phyloP scores from a whole-genome alignment of 108 stramenopile genomes.

The Epithemia pelagica region DNA sequence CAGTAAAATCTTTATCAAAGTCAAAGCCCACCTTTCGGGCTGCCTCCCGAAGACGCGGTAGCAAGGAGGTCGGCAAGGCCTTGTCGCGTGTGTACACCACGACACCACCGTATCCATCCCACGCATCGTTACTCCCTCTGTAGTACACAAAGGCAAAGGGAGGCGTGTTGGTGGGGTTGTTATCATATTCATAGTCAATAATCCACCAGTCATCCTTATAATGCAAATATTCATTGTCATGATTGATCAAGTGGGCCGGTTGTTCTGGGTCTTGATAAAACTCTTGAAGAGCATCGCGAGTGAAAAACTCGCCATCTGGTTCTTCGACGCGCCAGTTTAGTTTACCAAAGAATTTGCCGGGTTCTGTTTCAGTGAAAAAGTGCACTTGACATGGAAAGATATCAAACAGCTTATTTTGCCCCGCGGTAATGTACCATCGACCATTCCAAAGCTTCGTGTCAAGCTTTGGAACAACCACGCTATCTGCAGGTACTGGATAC shows the following conservation, averaged over 20 bases:
- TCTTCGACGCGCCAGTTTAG: constrained; percentile 92
- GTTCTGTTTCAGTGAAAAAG: constrained; percentile 88
- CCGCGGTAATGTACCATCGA: constrained; percentile 90
- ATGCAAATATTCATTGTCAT: constrained; percentile 96
- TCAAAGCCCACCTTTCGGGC: constrained; percentile 80
- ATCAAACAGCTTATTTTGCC: constrained; percentile 91
- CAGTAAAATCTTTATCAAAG: constrained; percentile 76
- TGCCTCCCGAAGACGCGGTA: constrained; percentile 71
- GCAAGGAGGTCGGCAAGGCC: constrained; percentile 67
- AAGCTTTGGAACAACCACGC: constrained; percentile 61
- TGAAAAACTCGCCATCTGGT: constrained; percentile 96
- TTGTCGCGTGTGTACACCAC: constrained; percentile 90
- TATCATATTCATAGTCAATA: constrained; percentile 80
- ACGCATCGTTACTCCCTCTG: constrained; percentile 93
- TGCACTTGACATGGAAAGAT: constrained; percentile 96
- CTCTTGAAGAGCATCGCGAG: constrained; percentile 81
- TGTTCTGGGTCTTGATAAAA: constrained; percentile 86
- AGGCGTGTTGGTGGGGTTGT: constrained; percentile 61
- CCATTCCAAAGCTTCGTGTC: constrained; percentile 86
- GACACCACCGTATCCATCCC: constrained; percentile 93
- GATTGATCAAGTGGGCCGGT: constrained; percentile 86
- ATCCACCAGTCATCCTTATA: constrained; percentile 98
- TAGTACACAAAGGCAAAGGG: constrained; percentile 94
- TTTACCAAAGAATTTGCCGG: constrained; percentile 83
- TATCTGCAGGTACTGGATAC: constrained; percentile 74